Conservation (phyloP, 2,329 filamentous ascomycete species). For the Trichoderma koningiopsis region DNA sequence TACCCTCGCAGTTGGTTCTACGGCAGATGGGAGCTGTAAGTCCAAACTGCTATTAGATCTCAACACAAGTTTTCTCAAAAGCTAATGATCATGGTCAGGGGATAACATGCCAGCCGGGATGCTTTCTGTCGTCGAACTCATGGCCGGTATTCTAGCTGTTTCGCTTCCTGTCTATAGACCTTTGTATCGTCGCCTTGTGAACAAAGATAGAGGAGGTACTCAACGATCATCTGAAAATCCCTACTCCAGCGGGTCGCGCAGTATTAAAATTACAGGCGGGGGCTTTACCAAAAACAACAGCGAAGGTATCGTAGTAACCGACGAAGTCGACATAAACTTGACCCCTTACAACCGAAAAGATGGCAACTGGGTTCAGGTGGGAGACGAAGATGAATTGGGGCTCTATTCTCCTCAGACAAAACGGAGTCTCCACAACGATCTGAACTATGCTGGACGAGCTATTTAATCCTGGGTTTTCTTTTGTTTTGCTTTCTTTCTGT, state of each 20-base stretch:
- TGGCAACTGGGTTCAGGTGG: neutral
- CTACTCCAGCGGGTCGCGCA: neutral
- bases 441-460: neutral
- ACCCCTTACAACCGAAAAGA: conserved; percentile 6
- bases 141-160: conserved; percentile 25
- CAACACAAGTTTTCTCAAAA: too few relatives aligned
- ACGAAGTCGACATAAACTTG: conserved; percentile 6
- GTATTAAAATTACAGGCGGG: conserved; percentile 13
- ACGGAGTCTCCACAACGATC: neutral
- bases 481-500: neutral
- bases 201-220: neutral
- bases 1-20: neutral
- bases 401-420: neutral
- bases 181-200: neutral
- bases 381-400: neutral
- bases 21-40: conserved; percentile 16
- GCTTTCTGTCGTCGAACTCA: conserved; percentile 25
- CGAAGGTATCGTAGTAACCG: conserved; percentile 6
- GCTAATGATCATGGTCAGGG: conserved; percentile 3
- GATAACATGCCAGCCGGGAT: conserved; percentile 15
- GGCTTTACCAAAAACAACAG: neutral
- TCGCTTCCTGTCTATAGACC: conserved; percentile 2
- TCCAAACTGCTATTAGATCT: neutral
- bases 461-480: neutral
- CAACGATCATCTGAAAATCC: neutral